phyloP scores from a whole-genome alignment of 352 stramenopile species.

The Phytophthora fragariaefolia region DNA sequence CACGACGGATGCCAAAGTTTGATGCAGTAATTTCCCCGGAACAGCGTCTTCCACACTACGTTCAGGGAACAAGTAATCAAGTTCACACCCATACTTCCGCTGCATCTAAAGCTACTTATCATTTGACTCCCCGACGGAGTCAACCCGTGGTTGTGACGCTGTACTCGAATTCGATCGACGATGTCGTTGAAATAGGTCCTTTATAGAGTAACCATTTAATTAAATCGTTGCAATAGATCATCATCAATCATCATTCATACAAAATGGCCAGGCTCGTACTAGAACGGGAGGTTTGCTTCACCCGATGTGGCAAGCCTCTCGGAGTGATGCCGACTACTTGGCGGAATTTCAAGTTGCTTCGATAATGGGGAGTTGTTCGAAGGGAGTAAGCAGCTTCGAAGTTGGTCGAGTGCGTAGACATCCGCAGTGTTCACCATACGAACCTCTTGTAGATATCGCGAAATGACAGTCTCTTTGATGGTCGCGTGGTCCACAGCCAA shows the following conservation, averaged over 20 bases:
- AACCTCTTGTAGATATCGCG: constrained; percentile 51
- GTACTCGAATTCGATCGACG: not conserved
- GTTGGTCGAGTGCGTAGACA: constrained; percentile 47
- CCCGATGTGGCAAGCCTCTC: constrained; percentile 19
- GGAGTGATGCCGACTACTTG: constrained; percentile 26
- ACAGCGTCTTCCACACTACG: constrained; percentile 52
- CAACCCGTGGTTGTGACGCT: constrained; percentile 15
- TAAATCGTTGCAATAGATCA: not conserved
- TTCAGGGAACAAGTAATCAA: constrained; percentile 54
- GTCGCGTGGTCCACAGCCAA: constrained; percentile 49
- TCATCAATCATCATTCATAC: constrained; percentile 45
- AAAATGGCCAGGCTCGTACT: constrained; percentile 32
- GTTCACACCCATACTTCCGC: constrained; percentile 38
- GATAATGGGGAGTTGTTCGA: constrained; percentile 62
- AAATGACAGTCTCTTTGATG: constrained; percentile 59
- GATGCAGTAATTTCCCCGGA: constrained; percentile 24
- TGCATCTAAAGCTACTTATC: not conserved
- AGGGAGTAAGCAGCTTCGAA: constrained; percentile 60
- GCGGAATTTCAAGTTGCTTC: constrained; percentile 48
- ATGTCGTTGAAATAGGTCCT: not conserved
- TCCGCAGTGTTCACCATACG: constrained; percentile 39
- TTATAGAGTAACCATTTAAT: too few species aligned
- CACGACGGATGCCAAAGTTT: constrained; percentile 22
- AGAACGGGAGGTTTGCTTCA: not conserved
- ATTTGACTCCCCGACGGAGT: not conserved